Evolutionary conservation across 805 yeast species (phyloP).

Genomic region (Candida chilensis): DNA sequence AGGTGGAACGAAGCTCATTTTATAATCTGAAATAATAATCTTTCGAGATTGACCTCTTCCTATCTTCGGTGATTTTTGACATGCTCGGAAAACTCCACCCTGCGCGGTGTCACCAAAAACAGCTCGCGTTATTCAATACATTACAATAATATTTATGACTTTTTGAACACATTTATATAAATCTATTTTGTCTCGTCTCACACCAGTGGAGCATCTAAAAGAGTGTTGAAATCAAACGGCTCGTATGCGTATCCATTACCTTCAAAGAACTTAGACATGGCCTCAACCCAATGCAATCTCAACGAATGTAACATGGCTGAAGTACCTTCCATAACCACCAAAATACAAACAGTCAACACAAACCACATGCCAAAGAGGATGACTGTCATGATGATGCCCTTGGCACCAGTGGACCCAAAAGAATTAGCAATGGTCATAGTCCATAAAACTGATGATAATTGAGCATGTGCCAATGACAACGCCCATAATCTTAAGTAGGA

Average conservation of each 20-base stretch:
- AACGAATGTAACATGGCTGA: slow-evolving; percentile 78
- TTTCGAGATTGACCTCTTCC: no score
- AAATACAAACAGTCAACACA: slow-evolving; percentile 54
- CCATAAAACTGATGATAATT: slow-evolving; percentile 67
- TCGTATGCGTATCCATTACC: slow-evolving; percentile 67
- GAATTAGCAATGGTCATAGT: slow-evolving; percentile 63
- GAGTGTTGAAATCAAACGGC: slow-evolving; percentile 44
- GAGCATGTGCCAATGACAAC: slow-evolving; percentile 72
- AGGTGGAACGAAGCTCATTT: slow-evolving; percentile 4
- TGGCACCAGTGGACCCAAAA: slow-evolving; percentile 43
- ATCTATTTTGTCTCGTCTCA: no score
- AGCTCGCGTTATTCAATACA: no score
- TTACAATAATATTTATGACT: no score
- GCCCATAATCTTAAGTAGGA: slow-evolving; percentile 77
- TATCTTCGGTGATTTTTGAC: no score
- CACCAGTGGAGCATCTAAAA: no score
- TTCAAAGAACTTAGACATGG: slow-evolving; percentile 72
- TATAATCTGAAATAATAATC: no score
- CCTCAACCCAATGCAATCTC: slow-evolving; percentile 76
- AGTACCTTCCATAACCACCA: slow-evolving; percentile 77
- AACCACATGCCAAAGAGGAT: slow-evolving; percentile 70
- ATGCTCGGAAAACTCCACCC: no score
- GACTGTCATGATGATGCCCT: slow-evolving; percentile 50
- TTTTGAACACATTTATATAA: no score
- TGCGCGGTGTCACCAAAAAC: no score